These are phyloP conservation scores for Dianthus caryophyllus DNA, from an alignment of 148 eudicot genomes.

Conservation along the genomic window DNA sequence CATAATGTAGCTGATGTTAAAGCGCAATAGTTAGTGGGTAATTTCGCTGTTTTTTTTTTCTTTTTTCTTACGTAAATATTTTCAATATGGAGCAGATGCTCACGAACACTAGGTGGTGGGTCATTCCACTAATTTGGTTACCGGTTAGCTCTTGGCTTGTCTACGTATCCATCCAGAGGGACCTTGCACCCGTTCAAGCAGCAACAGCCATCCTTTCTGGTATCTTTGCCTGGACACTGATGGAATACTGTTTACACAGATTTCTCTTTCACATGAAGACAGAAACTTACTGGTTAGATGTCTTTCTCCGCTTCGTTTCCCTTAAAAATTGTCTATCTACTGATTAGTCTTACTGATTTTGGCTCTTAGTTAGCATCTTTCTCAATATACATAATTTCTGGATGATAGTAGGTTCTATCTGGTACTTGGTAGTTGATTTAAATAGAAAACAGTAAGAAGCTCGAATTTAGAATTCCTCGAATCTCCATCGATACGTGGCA, in stretches of 20 bases:
- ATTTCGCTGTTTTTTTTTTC: not conserved
- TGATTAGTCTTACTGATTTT: not conserved
- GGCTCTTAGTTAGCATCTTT: not conserved
- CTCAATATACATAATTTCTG: not conserved
- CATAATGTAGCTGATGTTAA: not conserved
- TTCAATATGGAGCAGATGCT: constrained; percentile 49
- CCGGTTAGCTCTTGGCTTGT: constrained; percentile 74
- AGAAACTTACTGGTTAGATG: constrained; percentile 69
- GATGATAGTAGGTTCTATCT: not conserved
- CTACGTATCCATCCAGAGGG: constrained; percentile 48
- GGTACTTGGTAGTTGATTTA: not conserved
- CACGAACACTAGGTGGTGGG: constrained; percentile 80
- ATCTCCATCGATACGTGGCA: not conserved
- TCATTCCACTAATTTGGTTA: constrained; percentile 79
- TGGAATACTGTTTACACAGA: constrained; percentile 84
- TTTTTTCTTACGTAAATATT: not conserved
- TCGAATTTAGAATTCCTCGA: not conserved
- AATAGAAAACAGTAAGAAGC: not conserved
- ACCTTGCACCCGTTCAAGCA: constrained; percentile 41
- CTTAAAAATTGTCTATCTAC: not conserved
- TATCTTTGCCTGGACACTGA: constrained; percentile 69
- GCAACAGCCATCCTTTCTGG: constrained; percentile 52
- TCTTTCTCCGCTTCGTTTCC: not conserved
- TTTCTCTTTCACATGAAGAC: constrained; percentile 94
- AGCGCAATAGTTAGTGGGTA: not conserved